A percentile compares a stretch with the other conserved stretches of the same genome.
Conservation (phyloP, 2,329 filamentous ascomycete species). For the Pseudomassariella vexata region DNA sequence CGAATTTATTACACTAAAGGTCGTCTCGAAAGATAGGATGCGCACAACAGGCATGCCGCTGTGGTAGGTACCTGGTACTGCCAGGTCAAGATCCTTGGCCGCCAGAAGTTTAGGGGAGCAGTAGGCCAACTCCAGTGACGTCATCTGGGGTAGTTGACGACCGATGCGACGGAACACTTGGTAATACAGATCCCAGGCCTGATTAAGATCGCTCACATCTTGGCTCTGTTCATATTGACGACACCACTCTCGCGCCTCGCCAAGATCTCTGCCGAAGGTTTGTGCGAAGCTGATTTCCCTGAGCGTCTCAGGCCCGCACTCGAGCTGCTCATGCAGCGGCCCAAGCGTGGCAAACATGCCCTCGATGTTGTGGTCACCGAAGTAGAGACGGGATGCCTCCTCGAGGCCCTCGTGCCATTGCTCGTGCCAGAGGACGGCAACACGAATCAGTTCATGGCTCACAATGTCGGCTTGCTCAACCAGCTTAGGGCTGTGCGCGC, state of each 20-base stretch:
- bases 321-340: conserved; percentile 86
- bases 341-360: conserved; percentile 92
- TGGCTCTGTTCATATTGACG: conserved; percentile 82
- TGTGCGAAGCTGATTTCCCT: conserved; percentile 96
- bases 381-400: conserved; percentile 93
- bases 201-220: conserved; percentile 91
- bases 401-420: conserved; percentile 98
- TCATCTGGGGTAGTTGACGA: conserved; percentile 86
- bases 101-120: conserved; percentile 90
- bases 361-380: conserved; percentile 94
- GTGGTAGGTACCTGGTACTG: conserved; percentile 91
- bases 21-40: conserved; percentile 85
- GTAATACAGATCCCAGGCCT: conserved; percentile 99
- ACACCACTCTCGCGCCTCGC: conserved; percentile 94
- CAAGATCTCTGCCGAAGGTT: conserved; percentile 90
- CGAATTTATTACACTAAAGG: conserved; percentile 87
- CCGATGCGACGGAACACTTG: conserved; percentile 96
- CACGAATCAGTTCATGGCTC: conserved; percentile 92
- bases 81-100: conserved; percentile 80
- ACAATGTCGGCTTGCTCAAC: conserved; percentile 95
- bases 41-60: conserved; percentile 72
- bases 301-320: conserved; percentile 85
- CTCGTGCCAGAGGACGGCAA: conserved; percentile 97
- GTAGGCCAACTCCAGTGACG: conserved; percentile 88
- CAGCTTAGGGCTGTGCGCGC: conserved; percentile 83